These are phyloP conservation scores for Scheffersomyces amazonensis DNA, from an alignment of 805 yeast genomes.

Conservation along the genomic window DNA sequence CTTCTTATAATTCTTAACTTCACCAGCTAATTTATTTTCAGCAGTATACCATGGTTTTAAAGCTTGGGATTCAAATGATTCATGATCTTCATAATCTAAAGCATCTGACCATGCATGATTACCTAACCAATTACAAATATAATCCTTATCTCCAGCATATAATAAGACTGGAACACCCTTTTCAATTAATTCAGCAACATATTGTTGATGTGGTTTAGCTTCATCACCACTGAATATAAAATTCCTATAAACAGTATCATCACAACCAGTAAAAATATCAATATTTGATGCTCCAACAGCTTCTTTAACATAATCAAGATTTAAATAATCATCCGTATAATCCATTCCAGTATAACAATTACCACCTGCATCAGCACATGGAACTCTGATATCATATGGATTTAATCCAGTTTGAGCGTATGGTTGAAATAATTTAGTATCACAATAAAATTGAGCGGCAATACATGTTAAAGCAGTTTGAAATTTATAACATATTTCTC, in stretches of 20 bases:
- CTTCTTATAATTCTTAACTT: conserved; percentile 66
- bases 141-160: conserved; percentile 46
- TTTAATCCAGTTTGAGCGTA: conserved; percentile 51
- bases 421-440: conserved; percentile 22
- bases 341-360: conserved; percentile 53
- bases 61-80: conserved; percentile 14
- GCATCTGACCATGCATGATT: conserved; percentile 40
- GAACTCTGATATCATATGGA: conserved; percentile 60
- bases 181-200: conserved; percentile 43
- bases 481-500: conserved; percentile 27
- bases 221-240: conserved; percentile 62
- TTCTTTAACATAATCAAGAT: conserved; percentile 50
- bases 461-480: conserved; percentile 37
- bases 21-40: conserved; percentile 53
- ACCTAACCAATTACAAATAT: conserved; percentile 46
- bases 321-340: conserved; percentile 50
- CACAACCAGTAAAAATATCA: conserved; percentile 45
- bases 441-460: conserved; percentile 36
- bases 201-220: conserved; percentile 69
- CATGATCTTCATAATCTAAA: conserved; percentile 22
- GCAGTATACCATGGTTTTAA: conserved; percentile 38
- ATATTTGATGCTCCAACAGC: conserved; percentile 56
- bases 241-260: conserved; percentile 47
- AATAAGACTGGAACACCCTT: conserved; percentile 37
- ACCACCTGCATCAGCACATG: conserved; percentile 47